A percentile compares a stretch with the other conserved stretches of the same genome.
Evolutionary conservation across 176 grass and related monocot species (phyloP).

Genomic region (Bolboschoenus planiculmis): DNA sequence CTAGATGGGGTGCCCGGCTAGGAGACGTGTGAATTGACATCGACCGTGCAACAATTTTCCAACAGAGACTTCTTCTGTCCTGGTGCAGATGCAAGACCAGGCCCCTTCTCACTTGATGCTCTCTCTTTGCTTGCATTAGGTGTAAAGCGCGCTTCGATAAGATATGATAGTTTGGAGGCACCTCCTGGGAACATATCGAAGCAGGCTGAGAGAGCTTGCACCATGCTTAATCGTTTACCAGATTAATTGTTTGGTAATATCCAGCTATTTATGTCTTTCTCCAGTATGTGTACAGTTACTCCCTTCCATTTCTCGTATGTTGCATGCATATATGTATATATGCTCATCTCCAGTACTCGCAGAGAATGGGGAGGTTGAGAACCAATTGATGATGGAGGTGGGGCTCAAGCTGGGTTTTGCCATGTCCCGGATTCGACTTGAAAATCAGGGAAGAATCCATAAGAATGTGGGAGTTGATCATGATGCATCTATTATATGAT

Average conservation of each 20-base stretch:
- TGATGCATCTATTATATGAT: slow-evolving; percentile 27
- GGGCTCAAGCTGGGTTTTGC: not conserved
- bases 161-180: slow-evolving; percentile 22
- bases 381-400: not conserved
- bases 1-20: slow-evolving; percentile 17
- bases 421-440: not conserved
- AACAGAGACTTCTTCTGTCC: slow-evolving; percentile 26
- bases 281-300: not conserved
- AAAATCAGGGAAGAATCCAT: slow-evolving; percentile 4
- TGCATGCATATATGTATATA: not conserved
- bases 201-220: not conserved
- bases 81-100: slow-evolving; percentile 18
- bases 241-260: not conserved
- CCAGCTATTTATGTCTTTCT: not conserved
- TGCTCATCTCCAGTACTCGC: not conserved
- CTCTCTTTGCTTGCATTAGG: slow-evolving; percentile 15
- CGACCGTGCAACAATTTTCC: slow-evolving; percentile 27
- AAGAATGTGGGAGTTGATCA: not conserved
- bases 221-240: not conserved
- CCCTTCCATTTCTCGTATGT: not conserved
- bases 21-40: slow-evolving; percentile 28
- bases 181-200: slow-evolving; percentile 9
- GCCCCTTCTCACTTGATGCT: slow-evolving; percentile 7
- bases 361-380: not conserved
- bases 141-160: slow-evolving; percentile 9